Evolutionary conservation across 495 filamentous ascomycete genomes (phyloP), one percentile per base, ranked within the genome.

Genomic region (Lophiotrema nucula): DNA sequence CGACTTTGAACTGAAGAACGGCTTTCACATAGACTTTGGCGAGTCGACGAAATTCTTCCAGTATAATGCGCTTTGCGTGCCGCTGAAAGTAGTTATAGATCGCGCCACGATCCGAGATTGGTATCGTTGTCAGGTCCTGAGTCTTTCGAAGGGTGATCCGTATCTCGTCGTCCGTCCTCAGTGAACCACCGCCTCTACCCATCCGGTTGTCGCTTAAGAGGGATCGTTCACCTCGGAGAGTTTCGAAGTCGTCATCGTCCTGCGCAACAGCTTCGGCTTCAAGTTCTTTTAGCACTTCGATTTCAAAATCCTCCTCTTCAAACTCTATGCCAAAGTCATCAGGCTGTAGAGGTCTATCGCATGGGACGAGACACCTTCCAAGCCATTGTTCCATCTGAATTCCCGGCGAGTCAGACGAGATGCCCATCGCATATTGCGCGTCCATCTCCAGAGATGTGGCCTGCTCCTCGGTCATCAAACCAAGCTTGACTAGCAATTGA

Each of bases 221-320:
- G 1, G 81, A 56, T 35, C 59, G 74, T 6, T 56, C 46, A 1
- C 86, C 88, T 47, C 56, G 73, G 11, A 90, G 72, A 26, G 39
- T 57, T 11, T 86, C 84, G 44, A 73, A 73, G 21, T 83, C 80
- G 12, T 85, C 83, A 3, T 72, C 74, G 46, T 72, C 73, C 16
- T 77, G 77, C 15, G 75, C 62, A 10, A 62, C 24, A 46, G 68
- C 76, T 52, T 89, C 85, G 0, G 79, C 81, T 60, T 90, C 87
- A 4, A 87, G 64, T 46, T 88, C 84, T 57, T 79, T 77, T 0
- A 88, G 67, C 56, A 82, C 76, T 65, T 89, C 87, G 38, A 79
- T 80, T 27, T 87, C 86, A 4, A 84, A 72, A 45, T 89, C 86
- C 2, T 71, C 70, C 27, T 89, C 85, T 65, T 89, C 86, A 22